Percentiles rank a stretch among this genome's conserved stretches.
phyloP scores from a whole-genome alignment of 1,284 basidiomycete species.

The Rhodotorula sp. region DNA sequence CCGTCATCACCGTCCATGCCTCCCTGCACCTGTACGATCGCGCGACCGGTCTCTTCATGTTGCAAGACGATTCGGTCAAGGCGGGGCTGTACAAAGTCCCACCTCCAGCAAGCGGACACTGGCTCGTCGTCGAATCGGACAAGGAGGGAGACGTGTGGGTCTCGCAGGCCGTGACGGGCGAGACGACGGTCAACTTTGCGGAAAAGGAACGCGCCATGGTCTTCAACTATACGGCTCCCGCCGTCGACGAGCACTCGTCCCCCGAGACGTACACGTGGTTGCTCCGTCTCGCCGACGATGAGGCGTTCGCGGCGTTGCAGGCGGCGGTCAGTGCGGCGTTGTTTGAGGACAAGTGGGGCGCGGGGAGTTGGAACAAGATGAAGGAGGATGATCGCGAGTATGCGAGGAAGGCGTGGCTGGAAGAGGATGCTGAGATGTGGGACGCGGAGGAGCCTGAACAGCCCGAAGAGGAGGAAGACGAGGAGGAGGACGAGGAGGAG shows the following conservation, averaged over 20 bases:
- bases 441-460: slow-evolving; percentile 54
- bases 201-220: slow-evolving; percentile 46
- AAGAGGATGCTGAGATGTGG: slow-evolving; percentile 37
- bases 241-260: not conserved
- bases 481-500: slow-evolving; percentile 52
- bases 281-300: slow-evolving; percentile 28
- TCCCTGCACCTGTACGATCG: slow-evolving; percentile 70
- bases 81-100: slow-evolving; percentile 49
- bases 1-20: slow-evolving; percentile 47
- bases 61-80: slow-evolving; percentile 65
- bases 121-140: slow-evolving; percentile 58
- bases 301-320: slow-evolving; percentile 47
- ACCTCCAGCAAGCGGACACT: slow-evolving; percentile 46
- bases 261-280: slow-evolving; percentile 42
- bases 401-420: slow-evolving; percentile 42
- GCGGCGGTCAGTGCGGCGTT: slow-evolving; percentile 72
- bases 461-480: slow-evolving; percentile 57
- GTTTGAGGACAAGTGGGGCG: slow-evolving; percentile 58
- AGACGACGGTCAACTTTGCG: slow-evolving; percentile 71
- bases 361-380: slow-evolving; percentile 42
- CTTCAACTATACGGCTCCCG: slow-evolving; percentile 38
- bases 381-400: slow-evolving; percentile 64
- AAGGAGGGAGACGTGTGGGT: slow-evolving; percentile 54
- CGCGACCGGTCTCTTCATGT: slow-evolving; percentile 65
- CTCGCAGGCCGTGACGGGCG: slow-evolving; percentile 50